A percentile compares a stretch with the other conserved stretches of the same genome.
Conservation (phyloP, 2,329 filamentous ascomycete genomes). For the Furcasterigmium sp. region DNA sequence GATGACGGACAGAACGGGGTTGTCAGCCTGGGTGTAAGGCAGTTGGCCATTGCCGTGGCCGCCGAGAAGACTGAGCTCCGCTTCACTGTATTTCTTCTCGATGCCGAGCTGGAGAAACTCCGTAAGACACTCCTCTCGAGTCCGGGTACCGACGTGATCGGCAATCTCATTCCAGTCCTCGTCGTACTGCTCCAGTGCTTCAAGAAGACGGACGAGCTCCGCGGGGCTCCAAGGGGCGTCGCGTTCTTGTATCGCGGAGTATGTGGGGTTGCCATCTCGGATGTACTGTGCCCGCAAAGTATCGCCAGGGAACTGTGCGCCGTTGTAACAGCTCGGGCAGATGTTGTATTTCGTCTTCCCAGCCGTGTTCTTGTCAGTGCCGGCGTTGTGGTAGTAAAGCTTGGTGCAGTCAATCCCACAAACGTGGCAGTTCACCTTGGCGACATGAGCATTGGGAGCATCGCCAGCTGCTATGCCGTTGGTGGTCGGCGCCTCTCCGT, state of each 20-base stretch:
- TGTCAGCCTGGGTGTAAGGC: slow-evolving; percentile 88
- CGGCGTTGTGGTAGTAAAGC: slow-evolving; percentile 54
- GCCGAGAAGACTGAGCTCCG: slow-evolving; percentile 50
- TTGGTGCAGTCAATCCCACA: slow-evolving; percentile 85
- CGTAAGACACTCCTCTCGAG: slow-evolving; percentile 90
- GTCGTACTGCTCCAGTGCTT: slow-evolving; percentile 87
- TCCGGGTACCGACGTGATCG: slow-evolving; percentile 85
- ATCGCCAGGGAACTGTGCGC: slow-evolving; percentile 75
- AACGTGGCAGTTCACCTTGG: slow-evolving; percentile 77
- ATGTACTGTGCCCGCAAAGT: slow-evolving; percentile 77
- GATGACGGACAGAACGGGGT: slow-evolving; percentile 94
- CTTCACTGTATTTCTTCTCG: slow-evolving; percentile 92
- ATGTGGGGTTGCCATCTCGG: slow-evolving; percentile 83
- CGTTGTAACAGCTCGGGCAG: slow-evolving; percentile 85
- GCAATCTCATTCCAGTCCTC: slow-evolving; percentile 95
- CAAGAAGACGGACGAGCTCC: slow-evolving; percentile 82
- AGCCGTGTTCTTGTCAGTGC: slow-evolving; percentile 47
- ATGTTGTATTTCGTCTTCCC: slow-evolving; percentile 75
- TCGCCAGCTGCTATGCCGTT: slow-evolving; percentile 62
- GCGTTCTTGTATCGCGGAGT: slow-evolving; percentile 71
- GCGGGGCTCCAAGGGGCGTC: slow-evolving; percentile 89
- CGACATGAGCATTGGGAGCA: slow-evolving; percentile 58
- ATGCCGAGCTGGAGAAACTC: slow-evolving; percentile 97
- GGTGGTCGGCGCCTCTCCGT: slow-evolving; percentile 63
- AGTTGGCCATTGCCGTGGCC: slow-evolving; percentile 55